These are phyloP conservation scores for Fusarium coicis DNA, from an alignment of 2,329 filamentous ascomycete species.

Conservation along the genomic window DNA sequence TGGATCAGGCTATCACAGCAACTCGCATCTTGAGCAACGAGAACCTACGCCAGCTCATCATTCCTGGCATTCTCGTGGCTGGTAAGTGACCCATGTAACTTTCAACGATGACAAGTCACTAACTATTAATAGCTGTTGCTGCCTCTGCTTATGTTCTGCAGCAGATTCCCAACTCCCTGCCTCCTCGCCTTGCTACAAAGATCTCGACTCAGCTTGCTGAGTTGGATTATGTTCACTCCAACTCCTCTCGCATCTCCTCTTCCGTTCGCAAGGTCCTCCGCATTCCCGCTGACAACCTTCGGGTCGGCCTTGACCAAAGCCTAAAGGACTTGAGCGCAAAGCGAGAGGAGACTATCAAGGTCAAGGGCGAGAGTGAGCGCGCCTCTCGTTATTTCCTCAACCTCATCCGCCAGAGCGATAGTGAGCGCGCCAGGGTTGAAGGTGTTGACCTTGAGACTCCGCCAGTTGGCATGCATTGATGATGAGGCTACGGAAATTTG, in stretches of 20 bases:
- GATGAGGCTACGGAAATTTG: conserved; percentile 17
- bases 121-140: conserved; percentile 68
- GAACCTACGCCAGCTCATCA: conserved; percentile 81
- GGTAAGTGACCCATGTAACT: conserved; percentile 64
- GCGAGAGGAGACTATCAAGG: conserved; percentile 84
- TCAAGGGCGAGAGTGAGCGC: conserved; percentile 83
- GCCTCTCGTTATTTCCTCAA: conserved; percentile 92
- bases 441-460: conserved; percentile 66
- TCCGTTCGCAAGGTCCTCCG: conserved; percentile 91
- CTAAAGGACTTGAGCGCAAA: conserved; percentile 84
- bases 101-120: background rate
- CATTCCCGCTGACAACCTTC: conserved; percentile 86
- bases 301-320: conserved; percentile 82
- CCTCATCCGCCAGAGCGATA: conserved; percentile 74
- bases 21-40: conserved; percentile 83
- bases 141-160: conserved; percentile 83
- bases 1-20: conserved; percentile 86
- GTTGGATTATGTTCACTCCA: conserved; percentile 92
- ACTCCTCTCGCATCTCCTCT: conserved; percentile 83
- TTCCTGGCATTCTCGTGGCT: conserved; percentile 82
- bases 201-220: conserved; percentile 81
- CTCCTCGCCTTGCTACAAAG: conserved; percentile 85
- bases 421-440: conserved; percentile 61
- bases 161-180: conserved; percentile 89
- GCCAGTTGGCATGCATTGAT: conserved; percentile 52